Conservation (phyloP, 2,329 filamentous ascomycete species). For the Aspergillus novoparasiticus region DNA sequence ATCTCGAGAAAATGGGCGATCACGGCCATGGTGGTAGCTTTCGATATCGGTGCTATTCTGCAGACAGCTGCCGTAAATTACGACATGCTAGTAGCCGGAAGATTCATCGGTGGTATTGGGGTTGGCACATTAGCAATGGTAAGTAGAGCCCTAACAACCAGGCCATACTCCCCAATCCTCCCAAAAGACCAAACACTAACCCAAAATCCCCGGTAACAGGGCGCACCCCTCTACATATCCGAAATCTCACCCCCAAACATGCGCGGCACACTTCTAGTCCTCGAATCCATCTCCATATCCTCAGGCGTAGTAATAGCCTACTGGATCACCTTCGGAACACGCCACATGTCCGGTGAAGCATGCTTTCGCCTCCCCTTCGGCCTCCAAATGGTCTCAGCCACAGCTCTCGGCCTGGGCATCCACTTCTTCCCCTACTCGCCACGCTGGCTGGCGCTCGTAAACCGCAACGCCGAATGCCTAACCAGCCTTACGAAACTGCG, state of each 20-base stretch:
- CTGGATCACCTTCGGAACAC: slow-evolving; percentile 58
- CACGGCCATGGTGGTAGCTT: slow-evolving; percentile 24
- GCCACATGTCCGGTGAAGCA: slow-evolving; percentile 44
- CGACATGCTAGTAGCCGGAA: slow-evolving; percentile 32
- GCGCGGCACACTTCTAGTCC: slow-evolving; percentile 33
- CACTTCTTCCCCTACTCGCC: slow-evolving; percentile 64
- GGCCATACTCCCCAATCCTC: neutral
- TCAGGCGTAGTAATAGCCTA: slow-evolving; percentile 53
- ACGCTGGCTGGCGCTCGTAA: slow-evolving; percentile 65
- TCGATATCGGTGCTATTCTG: neutral
- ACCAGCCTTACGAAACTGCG: slow-evolving; percentile 57
- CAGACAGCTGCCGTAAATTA: neutral
- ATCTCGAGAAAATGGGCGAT: slow-evolving; percentile 47
- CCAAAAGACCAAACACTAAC: neutral
- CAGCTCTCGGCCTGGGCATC: slow-evolving; percentile 63
- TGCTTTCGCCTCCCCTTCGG: slow-evolving; percentile 60
- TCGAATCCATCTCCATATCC: slow-evolving; percentile 52
- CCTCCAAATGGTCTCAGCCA: slow-evolving; percentile 65
- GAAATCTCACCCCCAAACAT: slow-evolving; percentile 39
- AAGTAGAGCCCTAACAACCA: neutral
- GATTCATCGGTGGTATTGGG: slow-evolving; percentile 39
- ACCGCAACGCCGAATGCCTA: slow-evolving; percentile 65
- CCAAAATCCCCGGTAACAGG: neutral
- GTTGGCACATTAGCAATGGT: slow-evolving; percentile 42
- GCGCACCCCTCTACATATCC: slow-evolving; percentile 38